Conservation (phyloP, 208 protist species). For the Porcisia hertigi region DNA sequence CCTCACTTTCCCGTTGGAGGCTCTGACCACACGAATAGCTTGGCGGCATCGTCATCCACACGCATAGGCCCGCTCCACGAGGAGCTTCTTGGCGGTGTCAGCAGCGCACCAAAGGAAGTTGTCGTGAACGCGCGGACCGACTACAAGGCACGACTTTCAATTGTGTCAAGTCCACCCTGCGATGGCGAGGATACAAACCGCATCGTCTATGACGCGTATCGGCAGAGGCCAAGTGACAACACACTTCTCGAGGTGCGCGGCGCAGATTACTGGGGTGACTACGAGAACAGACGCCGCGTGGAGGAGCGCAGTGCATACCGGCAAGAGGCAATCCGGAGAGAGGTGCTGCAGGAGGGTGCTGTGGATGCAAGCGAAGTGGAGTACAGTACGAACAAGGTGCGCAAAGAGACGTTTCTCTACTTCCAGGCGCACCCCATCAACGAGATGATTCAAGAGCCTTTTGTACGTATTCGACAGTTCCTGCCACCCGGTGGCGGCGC, state of each 20-base stretch:
- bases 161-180: background rate
- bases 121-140: constrained; percentile 47
- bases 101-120: constrained; percentile 17
- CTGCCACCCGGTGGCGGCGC: constrained; percentile 37
- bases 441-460: constrained; percentile 88
- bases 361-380: constrained; percentile 79
- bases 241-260: constrained; percentile 54
- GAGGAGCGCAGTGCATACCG: constrained; percentile 46
- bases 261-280: constrained; percentile 70
- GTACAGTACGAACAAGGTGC: constrained; percentile 62
- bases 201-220: constrained; percentile 68
- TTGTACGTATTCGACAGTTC: constrained; percentile 76
- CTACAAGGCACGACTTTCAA: constrained; percentile 37
- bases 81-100: background rate
- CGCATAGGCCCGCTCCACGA: background rate
- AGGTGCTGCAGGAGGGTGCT: constrained; percentile 67
- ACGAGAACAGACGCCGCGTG: constrained; percentile 44
- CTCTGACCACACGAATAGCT: background rate
- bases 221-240: constrained; percentile 58
- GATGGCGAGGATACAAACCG: constrained; percentile 22
- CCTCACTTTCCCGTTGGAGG: constrained; percentile 57
- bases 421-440: constrained; percentile 87
- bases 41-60: constrained; percentile 2
- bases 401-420: constrained; percentile 83
- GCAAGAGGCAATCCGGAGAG: constrained; percentile 39